These are phyloP conservation scores for Syzygium oleosum DNA, from an alignment of 345 rosid species.

Conservation along the genomic window DNA sequence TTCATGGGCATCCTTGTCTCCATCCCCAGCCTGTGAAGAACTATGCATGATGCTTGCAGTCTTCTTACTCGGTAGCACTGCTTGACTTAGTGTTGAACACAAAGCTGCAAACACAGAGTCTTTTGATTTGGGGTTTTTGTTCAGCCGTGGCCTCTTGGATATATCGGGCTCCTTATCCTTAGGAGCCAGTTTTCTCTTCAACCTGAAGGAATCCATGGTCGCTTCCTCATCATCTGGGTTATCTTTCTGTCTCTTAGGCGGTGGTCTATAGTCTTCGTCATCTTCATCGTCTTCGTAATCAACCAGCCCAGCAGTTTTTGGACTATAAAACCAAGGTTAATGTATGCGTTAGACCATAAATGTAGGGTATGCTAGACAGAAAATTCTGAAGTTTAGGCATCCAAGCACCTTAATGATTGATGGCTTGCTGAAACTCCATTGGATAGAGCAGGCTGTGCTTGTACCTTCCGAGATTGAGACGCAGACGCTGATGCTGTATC, in stretches of 20 bases:
- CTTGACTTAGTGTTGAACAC: conserved; percentile 81
- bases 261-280: conserved; percentile 91
- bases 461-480: conserved; percentile 36
- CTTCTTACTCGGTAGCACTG: conserved; percentile 69
- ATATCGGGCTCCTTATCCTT: conserved; percentile 58
- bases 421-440: conserved; percentile 62
- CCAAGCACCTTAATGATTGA: conserved; percentile 50
- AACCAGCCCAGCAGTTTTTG: conserved; percentile 78
- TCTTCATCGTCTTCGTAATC: conserved; percentile 98
- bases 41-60: conserved; percentile 17
- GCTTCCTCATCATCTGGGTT: conserved; percentile 61
- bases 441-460: conserved; percentile 45
- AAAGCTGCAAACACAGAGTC: conserved; percentile 67
- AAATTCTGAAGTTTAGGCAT: neutral
- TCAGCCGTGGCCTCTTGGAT: conserved; percentile 52
- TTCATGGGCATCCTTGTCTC: neutral
- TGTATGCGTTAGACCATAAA: neutral
- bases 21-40: conserved; percentile 9
- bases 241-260: conserved; percentile 67
- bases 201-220: conserved; percentile 41
- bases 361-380: neutral
- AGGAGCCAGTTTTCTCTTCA: conserved; percentile 58
- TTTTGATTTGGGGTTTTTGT: conserved; percentile 48
- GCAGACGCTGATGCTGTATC: conserved; percentile 66
- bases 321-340: conserved; percentile 19